A percentile compares a stretch with the other conserved stretches of the same genome.
phyloP scores from a whole-genome alignment of 2,329 filamentous ascomycete genomes.

The Xylariaceae sp. region DNA sequence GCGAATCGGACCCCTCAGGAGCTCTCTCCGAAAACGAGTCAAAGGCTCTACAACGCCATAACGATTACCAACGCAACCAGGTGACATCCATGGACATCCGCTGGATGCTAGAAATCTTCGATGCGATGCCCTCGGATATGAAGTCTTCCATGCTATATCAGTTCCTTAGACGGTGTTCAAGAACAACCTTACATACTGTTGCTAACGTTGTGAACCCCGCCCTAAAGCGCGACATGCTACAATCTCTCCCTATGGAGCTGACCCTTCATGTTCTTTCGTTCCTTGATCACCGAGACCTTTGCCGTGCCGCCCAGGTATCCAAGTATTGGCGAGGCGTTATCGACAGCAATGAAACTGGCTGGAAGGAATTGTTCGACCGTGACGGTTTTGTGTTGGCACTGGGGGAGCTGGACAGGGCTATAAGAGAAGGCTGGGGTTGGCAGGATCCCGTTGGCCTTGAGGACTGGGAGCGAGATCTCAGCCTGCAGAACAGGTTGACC shows the following conservation, averaged over 20 bases:
- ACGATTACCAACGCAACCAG: slow-evolving; percentile 28
- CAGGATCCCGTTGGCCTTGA: slow-evolving; percentile 75
- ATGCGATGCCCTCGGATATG: slow-evolving; percentile 84
- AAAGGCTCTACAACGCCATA: slow-evolving; percentile 26
- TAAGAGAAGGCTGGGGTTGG: slow-evolving; percentile 94
- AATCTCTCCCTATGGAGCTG: slow-evolving; percentile 77
- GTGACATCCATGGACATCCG: slow-evolving; percentile 70
- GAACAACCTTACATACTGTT: slow-evolving; percentile 83
- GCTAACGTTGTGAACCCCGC: slow-evolving; percentile 90
- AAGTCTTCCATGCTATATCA: slow-evolving; percentile 98
- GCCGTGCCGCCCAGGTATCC: slow-evolving; percentile 85
- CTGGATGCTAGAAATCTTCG: slow-evolving; percentile 81
- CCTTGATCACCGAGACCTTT: slow-evolving; percentile 80
- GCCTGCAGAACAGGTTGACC: slow-evolving; percentile 50
- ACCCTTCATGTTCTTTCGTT: slow-evolving; percentile 84
- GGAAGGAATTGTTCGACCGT: slow-evolving; percentile 85
- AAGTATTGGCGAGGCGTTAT: slow-evolving; percentile 89
- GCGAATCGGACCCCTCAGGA: slow-evolving; percentile 30
- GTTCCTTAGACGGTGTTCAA: slow-evolving; percentile 79
- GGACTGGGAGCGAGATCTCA: slow-evolving; percentile 78
- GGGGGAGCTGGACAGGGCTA: slow-evolving; percentile 80
- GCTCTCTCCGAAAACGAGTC: slow-evolving; percentile 25
- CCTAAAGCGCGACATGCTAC: slow-evolving; percentile 88
- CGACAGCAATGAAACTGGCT: slow-evolving; percentile 89
- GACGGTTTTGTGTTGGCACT: slow-evolving; percentile 76